phyloP scores from a whole-genome alignment of 2,329 filamentous ascomycete species.

The Nigrospora sphaerica region DNA sequence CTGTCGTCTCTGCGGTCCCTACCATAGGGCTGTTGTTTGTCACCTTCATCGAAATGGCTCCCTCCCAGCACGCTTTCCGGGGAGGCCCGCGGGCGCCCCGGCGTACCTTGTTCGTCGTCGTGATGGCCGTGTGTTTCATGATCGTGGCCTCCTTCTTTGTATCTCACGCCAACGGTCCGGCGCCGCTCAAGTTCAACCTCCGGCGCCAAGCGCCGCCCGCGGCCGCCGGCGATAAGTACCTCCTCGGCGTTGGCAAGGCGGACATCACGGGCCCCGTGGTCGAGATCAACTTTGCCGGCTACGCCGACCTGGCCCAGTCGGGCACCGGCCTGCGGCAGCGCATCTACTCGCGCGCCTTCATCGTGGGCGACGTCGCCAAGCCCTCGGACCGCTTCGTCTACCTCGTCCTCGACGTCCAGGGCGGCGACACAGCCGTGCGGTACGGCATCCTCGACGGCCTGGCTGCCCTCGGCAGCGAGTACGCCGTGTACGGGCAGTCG shows the following conservation, averaged over 20 bases:
- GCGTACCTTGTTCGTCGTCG: constrained; percentile 14
- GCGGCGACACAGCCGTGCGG: constrained; percentile 79
- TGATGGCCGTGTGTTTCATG: constrained; percentile 25
- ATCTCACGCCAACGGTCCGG: constrained; percentile 7
- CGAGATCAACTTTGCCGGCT: constrained; percentile 86
- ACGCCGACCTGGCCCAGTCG: constrained; percentile 72
- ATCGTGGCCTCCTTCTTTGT: constrained; percentile 24
- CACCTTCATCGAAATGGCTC: constrained; percentile 1
- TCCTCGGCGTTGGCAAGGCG: constrained; percentile 45
- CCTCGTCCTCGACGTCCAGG: constrained; percentile 77
- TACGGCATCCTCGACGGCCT: constrained; percentile 75
- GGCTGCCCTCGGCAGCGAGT: constrained; percentile 59
- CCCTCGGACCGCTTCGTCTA: constrained; percentile 73
- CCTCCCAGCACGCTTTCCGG: constrained; percentile 7
- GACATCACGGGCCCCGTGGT: constrained; percentile 67
- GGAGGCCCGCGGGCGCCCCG: constrained; percentile 11
- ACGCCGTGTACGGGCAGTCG: constrained; percentile 65
- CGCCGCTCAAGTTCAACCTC: constrained; percentile 10
- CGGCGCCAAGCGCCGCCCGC: constrained; percentile 7
- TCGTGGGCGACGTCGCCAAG: constrained; percentile 62
- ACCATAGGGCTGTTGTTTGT: too few relatives aligned
- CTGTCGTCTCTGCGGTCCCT: too few relatives aligned
- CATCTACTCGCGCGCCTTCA: constrained; percentile 80
- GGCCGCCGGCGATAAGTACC: constrained; percentile 32
- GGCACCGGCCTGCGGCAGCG: constrained; percentile 79